These are phyloP conservation scores for Phytophthora pinifolia DNA, from an alignment of 352 stramenopile genomes.

Conservation along the genomic window DNA sequence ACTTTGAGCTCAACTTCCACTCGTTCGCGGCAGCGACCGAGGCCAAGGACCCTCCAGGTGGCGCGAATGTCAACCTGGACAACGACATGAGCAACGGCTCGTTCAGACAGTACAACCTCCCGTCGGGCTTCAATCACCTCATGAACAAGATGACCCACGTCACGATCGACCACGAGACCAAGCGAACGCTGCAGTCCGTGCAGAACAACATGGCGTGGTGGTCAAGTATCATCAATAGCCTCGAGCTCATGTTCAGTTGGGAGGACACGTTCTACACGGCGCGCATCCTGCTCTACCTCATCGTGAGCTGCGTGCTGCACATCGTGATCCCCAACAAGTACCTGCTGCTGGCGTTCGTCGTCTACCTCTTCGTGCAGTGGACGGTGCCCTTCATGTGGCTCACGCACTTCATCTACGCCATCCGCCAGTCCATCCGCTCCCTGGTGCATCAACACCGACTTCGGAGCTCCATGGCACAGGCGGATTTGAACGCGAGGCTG, in stretches of 20 bases:
- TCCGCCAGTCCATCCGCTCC: slow-evolving; percentile 68
- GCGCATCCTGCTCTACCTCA: slow-evolving; percentile 78
- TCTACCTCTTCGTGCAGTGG: slow-evolving; percentile 82
- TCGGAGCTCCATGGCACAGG: slow-evolving; percentile 57
- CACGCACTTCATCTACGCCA: slow-evolving; percentile 60
- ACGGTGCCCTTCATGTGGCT: slow-evolving; percentile 81
- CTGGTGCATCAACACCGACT: slow-evolving; percentile 80
- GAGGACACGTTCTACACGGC: slow-evolving; percentile 87
- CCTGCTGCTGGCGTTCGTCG: slow-evolving; percentile 66
- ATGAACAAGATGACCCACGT: slow-evolving; percentile 92
- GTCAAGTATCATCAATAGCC: slow-evolving; percentile 77
- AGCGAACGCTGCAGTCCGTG: slow-evolving; percentile 80
- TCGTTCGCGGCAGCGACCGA: slow-evolving; percentile 62
- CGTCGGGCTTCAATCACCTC: slow-evolving; percentile 81
- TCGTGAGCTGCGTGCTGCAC: slow-evolving; percentile 84
- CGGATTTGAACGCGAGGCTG: slow-evolving; percentile 41
- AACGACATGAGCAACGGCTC: slow-evolving; percentile 43
- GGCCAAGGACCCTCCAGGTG: slow-evolving; percentile 37
- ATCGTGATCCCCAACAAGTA: slow-evolving; percentile 88
- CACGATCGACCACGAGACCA: slow-evolving; percentile 82
- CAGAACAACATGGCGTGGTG: slow-evolving; percentile 91
- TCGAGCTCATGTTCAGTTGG: slow-evolving; percentile 90
- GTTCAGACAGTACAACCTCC: slow-evolving; percentile 81
- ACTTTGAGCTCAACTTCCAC: slow-evolving; percentile 85
- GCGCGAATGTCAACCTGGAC: slow-evolving; percentile 21